Evolutionary conservation across 495 filamentous ascomycete species (phyloP).

Genomic region (Hypoxylon lienhwacheense): DNA sequence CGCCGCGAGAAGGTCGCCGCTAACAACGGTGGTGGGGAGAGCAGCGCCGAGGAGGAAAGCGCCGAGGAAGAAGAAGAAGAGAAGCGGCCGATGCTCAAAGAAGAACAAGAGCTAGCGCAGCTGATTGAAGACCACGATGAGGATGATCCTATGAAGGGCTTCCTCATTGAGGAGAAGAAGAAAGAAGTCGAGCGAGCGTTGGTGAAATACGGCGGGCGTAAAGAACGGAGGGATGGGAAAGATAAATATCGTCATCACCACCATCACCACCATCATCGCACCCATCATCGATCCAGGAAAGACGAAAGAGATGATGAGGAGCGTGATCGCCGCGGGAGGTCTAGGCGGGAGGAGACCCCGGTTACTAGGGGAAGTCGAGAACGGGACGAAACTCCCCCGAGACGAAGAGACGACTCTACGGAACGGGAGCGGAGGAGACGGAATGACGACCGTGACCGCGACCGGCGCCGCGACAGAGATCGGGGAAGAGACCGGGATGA

Average conservation of each 20-base stretch:
- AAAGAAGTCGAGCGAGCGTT: slow-evolving; percentile 77
- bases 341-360: slow-evolving; percentile 31
- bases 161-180: slow-evolving; percentile 83
- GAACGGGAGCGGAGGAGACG: slow-evolving; percentile 36
- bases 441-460: slow-evolving; percentile 27
- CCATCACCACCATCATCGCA: slow-evolving; percentile 38
- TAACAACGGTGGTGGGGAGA: no score
- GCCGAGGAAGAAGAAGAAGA: slow-evolving; percentile 45
- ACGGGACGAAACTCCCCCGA: slow-evolving; percentile 36
- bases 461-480: slow-evolving; percentile 30
- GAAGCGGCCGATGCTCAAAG: slow-evolving; percentile 51
- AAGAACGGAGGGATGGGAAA: slow-evolving; percentile 42
- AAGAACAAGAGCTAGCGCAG: slow-evolving; percentile 75
- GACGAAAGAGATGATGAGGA: slow-evolving; percentile 30
- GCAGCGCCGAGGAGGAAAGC: slow-evolving; percentile 44
- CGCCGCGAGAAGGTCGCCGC: slow-evolving; percentile 40
- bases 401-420: slow-evolving; percentile 36
- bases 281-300: slow-evolving; percentile 41
- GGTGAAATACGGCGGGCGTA: slow-evolving; percentile 51
- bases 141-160: slow-evolving; percentile 96
- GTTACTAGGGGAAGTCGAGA: slow-evolving; percentile 15
- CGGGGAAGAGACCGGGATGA: slow-evolving; percentile 37
- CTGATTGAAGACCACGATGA: slow-evolving; percentile 83
- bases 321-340: slow-evolving; percentile 27
- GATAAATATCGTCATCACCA: slow-evolving; percentile 62